Base-by-base conservation (phyloP, 768 basidiomycete genomes). In the Mycena pura region DNA sequence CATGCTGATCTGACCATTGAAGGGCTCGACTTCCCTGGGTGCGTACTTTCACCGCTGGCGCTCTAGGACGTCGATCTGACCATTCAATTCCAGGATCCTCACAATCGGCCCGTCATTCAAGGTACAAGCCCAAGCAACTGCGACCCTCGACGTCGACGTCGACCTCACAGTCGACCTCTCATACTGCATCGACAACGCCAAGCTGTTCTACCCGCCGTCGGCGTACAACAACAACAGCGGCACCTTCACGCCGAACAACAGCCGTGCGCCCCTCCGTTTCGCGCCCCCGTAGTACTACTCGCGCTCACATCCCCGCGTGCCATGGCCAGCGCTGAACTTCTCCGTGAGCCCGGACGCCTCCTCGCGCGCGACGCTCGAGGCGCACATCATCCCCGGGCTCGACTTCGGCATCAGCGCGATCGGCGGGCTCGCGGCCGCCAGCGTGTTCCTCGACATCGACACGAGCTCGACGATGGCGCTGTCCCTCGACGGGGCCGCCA, bases 41-140 rank as follows among this genome's bases (percentile, higher is more conserved):
- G 63, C 34, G 70, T 54, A 0, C 14, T 27, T 31, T n/a, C n/a
- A n/a, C 9, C n/a, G 11, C 13, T 57, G 29, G 6, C 22, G 8
- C 19, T 22, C 19, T 22, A 46, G 17, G 14, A 15, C n/a, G 19
- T 13, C 39, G 19, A 10, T 17, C 48, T 36, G 24, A 44, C 34
- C 10, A 14, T 17, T 9, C n/a, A n/a, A n/a, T n/a, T 6, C 21
- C 55, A 79, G 79, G 5, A 74, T 81, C 57, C 63, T 82, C 17
- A 71, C 64, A 4, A 38, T 81, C 46, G 81, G 78, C 7, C 78
- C 81, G 6, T 64, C 70, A 1, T 80, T 80, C 72, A 66, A 74
- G 43, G 66, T 80, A 53, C 59, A 71, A n/a, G 79, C 62, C 0
- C 53, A 71, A 56, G 67, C 67, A 3, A 62, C 25, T 2, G 73